Evolutionary conservation across 768 basidiomycete genomes (phyloP).

Genomic region (Mycena kentingensis): DNA sequence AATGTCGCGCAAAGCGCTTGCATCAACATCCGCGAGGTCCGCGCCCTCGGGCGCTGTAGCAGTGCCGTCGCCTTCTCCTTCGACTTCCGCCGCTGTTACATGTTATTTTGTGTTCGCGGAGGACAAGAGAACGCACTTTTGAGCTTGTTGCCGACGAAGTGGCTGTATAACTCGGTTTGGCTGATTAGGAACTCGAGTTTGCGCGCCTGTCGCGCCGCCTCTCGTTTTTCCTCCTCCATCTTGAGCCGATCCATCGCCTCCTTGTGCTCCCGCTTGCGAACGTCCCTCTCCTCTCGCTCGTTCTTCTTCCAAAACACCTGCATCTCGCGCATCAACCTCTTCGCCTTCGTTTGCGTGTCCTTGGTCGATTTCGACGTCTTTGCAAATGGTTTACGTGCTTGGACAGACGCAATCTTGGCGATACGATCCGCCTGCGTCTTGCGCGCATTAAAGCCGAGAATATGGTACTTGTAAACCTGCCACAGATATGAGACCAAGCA

Average conservation of each 20-base stretch:
- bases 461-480: conserved; percentile 81
- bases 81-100: conserved; percentile 71
- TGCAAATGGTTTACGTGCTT: conserved; percentile 74
- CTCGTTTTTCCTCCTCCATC: conserved; percentile 90
- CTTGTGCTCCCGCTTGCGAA: conserved; percentile 91
- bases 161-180: conserved; percentile 97
- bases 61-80: conserved; percentile 52
- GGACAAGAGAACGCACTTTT: conserved; percentile 59
- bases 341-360: conserved; percentile 82
- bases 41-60: conserved; percentile 64
- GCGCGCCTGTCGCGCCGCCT: conserved; percentile 89
- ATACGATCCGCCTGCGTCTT: conserved; percentile 75
- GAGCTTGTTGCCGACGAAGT: conserved; percentile 97
- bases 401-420: conserved; percentile 70
- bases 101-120: conserved; percentile 11
- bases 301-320: conserved; percentile 97
- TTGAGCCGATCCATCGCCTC: conserved; percentile 87
- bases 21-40: conserved; percentile 56
- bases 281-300: conserved; percentile 93
- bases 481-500: conserved; percentile 2
- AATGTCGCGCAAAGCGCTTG: conserved; percentile 63
- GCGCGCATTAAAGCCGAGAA: conserved; percentile 63
- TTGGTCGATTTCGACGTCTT: conserved; percentile 78
- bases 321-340: conserved; percentile 93
- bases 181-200: conserved; percentile 99